phyloP scores from a whole-genome alignment of 2,329 filamentous ascomycete genomes.

The Penicillium sp. region DNA sequence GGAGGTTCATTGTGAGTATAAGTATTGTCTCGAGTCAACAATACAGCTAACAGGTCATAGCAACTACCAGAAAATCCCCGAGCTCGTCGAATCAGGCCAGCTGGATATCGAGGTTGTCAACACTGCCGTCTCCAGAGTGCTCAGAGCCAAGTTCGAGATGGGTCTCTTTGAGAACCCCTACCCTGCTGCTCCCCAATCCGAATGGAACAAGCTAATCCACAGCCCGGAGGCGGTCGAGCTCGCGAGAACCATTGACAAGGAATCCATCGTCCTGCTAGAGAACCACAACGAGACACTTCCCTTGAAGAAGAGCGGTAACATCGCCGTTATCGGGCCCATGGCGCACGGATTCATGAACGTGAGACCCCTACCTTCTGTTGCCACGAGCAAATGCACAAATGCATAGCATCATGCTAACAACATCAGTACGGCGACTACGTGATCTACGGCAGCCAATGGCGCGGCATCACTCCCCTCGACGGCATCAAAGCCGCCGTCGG shows the following conservation, averaged over 20 bases:
- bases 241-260: conserved; percentile 55
- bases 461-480: conserved; percentile 60
- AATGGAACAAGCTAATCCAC: conserved; percentile 54
- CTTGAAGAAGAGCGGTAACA: conserved; percentile 54
- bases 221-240: conserved; percentile 51
- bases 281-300: conserved; percentile 49
- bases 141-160: conserved; percentile 60
- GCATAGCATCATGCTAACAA: not conserved
- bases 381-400: too few relatives aligned
- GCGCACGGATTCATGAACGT: conserved; percentile 62
- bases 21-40: too few relatives aligned
- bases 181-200: conserved; percentile 47
- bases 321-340: conserved; percentile 69
- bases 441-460: conserved; percentile 54
- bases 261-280: conserved; percentile 55
- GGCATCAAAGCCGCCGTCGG: conserved; percentile 55
- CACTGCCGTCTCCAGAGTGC: conserved; percentile 55
- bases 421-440: conserved; percentile 63
- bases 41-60: conserved; percentile 9
- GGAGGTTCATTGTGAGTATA: conserved; percentile 58
- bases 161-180: conserved; percentile 66
- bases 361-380: conserved; percentile 19
- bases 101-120: conserved; percentile 54
- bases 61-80: conserved; percentile 59
- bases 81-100: conserved; percentile 54